phyloP scores from a whole-genome alignment of 106 monocot species.

The Dendrobium catenatum region DNA sequence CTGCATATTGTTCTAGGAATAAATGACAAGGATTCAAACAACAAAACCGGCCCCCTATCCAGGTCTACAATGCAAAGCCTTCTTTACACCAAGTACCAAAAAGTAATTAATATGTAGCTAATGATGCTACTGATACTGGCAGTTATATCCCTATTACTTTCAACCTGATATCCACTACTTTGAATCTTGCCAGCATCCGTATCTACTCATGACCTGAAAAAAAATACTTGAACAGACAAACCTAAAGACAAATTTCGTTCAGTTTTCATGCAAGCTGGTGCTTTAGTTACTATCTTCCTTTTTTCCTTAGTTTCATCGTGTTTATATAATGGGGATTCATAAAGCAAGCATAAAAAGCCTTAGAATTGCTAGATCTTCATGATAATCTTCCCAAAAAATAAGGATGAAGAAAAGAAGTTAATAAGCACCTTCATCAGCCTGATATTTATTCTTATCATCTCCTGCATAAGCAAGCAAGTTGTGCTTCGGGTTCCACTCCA shows the following conservation, averaged over 20 bases:
- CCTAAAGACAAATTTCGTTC: background rate
- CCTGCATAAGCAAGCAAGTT: conserved; percentile 94
- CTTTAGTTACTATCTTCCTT: background rate
- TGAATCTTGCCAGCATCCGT: background rate
- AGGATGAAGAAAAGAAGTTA: background rate
- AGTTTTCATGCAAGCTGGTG: background rate
- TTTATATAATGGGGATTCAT: background rate
- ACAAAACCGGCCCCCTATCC: background rate
- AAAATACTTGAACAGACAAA: background rate
- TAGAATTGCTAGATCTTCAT: no score
- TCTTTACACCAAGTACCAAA: background rate
- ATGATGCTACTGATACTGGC: background rate
- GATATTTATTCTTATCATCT: conserved; percentile 96
- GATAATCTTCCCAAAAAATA: background rate
- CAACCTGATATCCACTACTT: background rate
- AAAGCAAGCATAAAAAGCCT: background rate
- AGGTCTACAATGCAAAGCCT: background rate
- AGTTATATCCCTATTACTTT: background rate
- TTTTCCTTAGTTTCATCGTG: background rate
- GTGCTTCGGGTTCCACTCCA: conserved; percentile 95
- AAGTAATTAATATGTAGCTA: background rate
- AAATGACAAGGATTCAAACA: background rate
- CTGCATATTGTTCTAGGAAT: background rate
- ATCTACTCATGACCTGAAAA: background rate
- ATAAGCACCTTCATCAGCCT: conserved; percentile 64